Evolutionary conservation across 306 rosid genomes (phyloP).

Genomic region (Herpetospermum pedunculosum): DNA sequence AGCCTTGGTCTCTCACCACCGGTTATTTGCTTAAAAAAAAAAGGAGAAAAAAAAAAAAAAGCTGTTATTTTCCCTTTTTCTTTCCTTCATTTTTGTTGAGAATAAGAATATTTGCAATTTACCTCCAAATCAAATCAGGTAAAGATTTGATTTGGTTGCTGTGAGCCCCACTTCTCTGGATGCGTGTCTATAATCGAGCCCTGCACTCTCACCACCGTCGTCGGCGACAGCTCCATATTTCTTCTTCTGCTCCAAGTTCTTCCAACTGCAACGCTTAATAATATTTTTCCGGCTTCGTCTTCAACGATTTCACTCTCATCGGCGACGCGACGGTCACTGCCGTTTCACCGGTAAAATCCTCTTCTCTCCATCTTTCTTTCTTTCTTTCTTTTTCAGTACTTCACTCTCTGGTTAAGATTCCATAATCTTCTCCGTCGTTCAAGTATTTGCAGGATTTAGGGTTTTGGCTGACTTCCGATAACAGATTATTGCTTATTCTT

Average conservation of each 20-base stretch:
- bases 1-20: too few relatives aligned
- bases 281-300: neutral
- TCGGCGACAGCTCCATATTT: neutral
- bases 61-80: too few relatives aligned
- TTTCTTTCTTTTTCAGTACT: neutral
- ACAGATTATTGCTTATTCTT: neutral
- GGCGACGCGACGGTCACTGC: neutral
- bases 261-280: neutral
- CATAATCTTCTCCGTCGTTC: neutral
- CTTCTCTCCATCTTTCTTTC: neutral
- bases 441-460: slow-evolving; percentile 3
- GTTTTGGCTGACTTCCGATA: neutral
- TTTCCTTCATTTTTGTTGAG: too few relatives aligned
- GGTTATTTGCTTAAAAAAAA: too few relatives aligned
- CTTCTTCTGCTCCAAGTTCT: too few relatives aligned
- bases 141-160: neutral
- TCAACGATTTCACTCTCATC: neutral
- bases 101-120: neutral
- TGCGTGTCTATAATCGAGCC: neutral
- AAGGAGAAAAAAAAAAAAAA: too few relatives aligned
- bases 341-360: neutral
- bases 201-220: neutral
- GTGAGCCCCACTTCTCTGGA: neutral
- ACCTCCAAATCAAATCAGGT: neutral
- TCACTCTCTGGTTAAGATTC: neutral